A percentile compares a stretch with the other conserved stretches of the same genome.
These are phyloP conservation scores for Glarea lozoyensis DNA, from an alignment of 495 filamentous ascomycete genomes.

Conservation along the genomic window DNA sequence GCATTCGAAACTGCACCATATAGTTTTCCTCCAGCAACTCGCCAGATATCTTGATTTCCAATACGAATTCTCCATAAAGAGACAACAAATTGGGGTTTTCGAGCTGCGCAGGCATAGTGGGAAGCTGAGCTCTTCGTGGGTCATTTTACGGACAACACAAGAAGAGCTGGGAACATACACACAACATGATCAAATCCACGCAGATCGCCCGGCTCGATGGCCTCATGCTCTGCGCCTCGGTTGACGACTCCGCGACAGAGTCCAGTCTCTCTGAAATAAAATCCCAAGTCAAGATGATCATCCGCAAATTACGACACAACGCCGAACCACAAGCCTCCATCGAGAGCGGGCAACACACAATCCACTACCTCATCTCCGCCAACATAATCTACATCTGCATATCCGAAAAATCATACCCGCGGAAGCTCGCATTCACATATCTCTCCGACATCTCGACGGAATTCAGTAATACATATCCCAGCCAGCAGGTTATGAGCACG, in stretches of 20 bases:
- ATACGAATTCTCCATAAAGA: too few species aligned
- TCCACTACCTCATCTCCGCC: conserved; percentile 83
- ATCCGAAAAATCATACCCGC: conserved; percentile 86
- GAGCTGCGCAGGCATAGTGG: too few species aligned
- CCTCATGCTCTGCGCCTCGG: conserved; percentile 87
- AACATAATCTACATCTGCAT: conserved; percentile 87
- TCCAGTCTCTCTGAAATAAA: conserved; percentile 81
- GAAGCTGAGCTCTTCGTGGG: too few species aligned
- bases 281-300: conserved; percentile 78
- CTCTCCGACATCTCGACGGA: conserved; percentile 84
- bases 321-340: conserved; percentile 88
- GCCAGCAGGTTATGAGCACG: conserved; percentile 61
- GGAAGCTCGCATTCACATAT: conserved; percentile 98
- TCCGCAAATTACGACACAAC: conserved; percentile 76
- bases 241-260: conserved; percentile 69
- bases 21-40: too few species aligned
- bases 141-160: too few species aligned
- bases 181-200: conserved; percentile 88
- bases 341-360: conserved; percentile 72
- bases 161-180: too few species aligned
- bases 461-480: conserved; percentile 79
- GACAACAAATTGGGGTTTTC: too few species aligned
- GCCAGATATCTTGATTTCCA: too few species aligned
- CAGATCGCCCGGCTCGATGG: conserved; percentile 92
- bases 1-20: too few species aligned